A percentile compares a stretch with the other conserved stretches of the same genome.
These are phyloP conservation scores for Monilinia vaccinii-corymbosi DNA, from an alignment of 2,329 filamentous ascomycete genomes.

Conservation along the genomic window DNA sequence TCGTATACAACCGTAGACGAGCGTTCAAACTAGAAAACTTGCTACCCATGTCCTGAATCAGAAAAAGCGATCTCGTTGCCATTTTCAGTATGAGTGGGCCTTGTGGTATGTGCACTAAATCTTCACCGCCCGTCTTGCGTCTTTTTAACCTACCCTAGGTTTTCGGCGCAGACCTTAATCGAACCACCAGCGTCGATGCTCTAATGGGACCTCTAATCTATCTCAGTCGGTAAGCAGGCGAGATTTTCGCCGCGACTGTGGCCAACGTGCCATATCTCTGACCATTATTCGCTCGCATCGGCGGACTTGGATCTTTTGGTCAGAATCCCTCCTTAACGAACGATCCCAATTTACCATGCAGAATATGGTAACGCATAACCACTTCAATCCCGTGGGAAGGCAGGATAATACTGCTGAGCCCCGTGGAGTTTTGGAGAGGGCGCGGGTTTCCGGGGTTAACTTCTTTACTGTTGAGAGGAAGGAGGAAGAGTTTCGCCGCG, in stretches of 20 bases:
- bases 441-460: neutral
- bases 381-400: neutral
- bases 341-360: too few species aligned
- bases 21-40: too few species aligned
- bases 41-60: neutral
- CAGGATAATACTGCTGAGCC: neutral
- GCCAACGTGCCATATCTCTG: neutral
- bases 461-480: neutral
- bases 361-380: too few species aligned
- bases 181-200: neutral
- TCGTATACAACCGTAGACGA: too few species aligned
- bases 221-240: too few species aligned
- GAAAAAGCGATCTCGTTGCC: neutral
- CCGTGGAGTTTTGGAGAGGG: neutral
- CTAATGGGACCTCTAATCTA: neutral
- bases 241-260: neutral
- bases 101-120: too few species aligned
- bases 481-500: too few species aligned
- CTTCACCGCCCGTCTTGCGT: neutral
- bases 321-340: neutral
- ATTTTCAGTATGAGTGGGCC: neutral
- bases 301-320: neutral
- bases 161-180: neutral
- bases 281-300: neutral
- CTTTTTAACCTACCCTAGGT: neutral